Percentiles rank a stretch among this genome's conserved stretches.
Conservation (phyloP, 345 rosid genomes). For the Xanthoceras sorbifolium region DNA sequence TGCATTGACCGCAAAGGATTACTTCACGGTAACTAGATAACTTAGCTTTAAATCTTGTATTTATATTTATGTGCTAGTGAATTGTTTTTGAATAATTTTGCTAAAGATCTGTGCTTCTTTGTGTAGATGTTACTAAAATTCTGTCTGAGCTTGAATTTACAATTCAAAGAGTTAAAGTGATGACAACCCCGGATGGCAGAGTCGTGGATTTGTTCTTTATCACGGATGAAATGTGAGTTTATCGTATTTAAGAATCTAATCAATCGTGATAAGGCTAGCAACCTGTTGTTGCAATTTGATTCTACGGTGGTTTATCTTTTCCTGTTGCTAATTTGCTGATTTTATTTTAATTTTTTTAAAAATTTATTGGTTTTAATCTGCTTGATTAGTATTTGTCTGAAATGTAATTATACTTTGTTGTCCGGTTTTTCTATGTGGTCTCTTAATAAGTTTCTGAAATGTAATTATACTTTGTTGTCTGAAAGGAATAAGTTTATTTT, state of each 20-base stretch:
- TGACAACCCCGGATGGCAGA: slow-evolving; percentile 72
- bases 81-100: not conserved
- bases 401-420: not conserved
- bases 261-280: not conserved
- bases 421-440: not conserved
- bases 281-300: not conserved
- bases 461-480: not conserved
- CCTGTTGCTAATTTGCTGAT: not conserved
- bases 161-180: slow-evolving; percentile 74
- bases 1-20: slow-evolving; percentile 64
- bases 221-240: slow-evolving; percentile 60
- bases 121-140: slow-evolving; percentile 59
- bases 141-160: slow-evolving; percentile 64
- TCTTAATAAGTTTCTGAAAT: not conserved
- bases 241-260: not conserved
- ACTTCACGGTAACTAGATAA: slow-evolving; percentile 50
- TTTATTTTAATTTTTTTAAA: not conserved
- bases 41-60: not conserved
- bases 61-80: not conserved
- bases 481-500: not conserved
- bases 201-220: slow-evolving; percentile 70
- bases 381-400: not conserved
- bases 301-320: not conserved
- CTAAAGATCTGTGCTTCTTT: not conserved
- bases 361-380: slow-evolving; percentile 1